Percentiles rank a stretch among this genome's conserved stretches.
phyloP scores from a whole-genome alignment of 139 green algal species.

The Chlamydomonas applanata region DNA sequence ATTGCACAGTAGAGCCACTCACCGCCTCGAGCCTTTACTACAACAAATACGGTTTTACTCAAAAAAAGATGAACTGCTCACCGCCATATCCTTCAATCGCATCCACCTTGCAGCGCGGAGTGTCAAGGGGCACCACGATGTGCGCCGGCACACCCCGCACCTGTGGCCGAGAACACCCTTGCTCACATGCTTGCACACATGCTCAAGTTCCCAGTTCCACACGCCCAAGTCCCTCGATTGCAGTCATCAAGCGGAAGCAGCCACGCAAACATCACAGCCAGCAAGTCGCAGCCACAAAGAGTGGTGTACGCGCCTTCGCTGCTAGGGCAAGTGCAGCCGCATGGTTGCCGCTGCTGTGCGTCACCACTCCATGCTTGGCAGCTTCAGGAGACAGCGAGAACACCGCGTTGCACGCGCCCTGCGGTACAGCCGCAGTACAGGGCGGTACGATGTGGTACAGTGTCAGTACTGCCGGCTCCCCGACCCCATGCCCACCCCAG shows the following conservation, averaged over 20 bases:
- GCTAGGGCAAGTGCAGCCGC: conserved; percentile 58
- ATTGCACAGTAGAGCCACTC: no score
- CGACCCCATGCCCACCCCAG: no score
- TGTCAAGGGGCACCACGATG: conserved; percentile 71
- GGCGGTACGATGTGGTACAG: no score
- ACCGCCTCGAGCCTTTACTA: no score
- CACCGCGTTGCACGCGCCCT: conserved; percentile 69
- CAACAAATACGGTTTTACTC: no score
- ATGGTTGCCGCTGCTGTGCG: conserved; percentile 77
- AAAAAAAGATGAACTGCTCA: conserved; percentile 8
- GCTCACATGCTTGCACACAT: no score
- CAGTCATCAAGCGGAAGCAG: no score
- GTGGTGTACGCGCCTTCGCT: conserved; percentile 3
- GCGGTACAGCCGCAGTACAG: neutral
- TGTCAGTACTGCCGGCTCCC: no score
- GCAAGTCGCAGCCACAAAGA: no score
- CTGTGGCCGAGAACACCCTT: neutral
- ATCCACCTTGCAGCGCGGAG: conserved; percentile 66
- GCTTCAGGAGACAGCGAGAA: conserved; percentile 49
- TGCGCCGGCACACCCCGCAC: conserved; percentile 61
- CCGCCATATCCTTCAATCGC: conserved; percentile 63
- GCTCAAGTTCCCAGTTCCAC: no score
- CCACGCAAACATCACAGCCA: no score
- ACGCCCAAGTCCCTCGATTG: no score
- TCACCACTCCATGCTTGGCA: conserved; percentile 58